phyloP scores from a whole-genome alignment of 2,329 filamentous ascomycete genomes.

The Phialophora expanda region DNA sequence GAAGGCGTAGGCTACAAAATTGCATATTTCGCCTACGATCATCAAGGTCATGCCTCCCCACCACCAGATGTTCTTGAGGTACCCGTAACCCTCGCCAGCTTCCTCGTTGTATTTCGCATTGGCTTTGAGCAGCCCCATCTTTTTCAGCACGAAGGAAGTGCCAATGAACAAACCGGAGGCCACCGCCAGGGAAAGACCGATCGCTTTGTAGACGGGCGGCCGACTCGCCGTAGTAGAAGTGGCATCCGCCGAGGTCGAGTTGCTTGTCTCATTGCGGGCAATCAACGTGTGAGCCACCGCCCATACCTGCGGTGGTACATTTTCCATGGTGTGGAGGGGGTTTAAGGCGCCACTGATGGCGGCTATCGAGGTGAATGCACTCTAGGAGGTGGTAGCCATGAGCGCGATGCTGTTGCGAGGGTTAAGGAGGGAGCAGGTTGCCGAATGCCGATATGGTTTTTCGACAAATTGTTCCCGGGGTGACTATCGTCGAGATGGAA shows the following conservation, averaged over 20 bases:
- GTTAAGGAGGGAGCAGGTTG: neutral
- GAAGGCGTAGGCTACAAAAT: conserved; percentile 96
- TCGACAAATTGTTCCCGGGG: neutral
- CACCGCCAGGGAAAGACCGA: conserved; percentile 85
- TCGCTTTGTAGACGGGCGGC: conserved; percentile 74
- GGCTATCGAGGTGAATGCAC: conserved; percentile 2
- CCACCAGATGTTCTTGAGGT: conserved; percentile 94
- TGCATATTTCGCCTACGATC: conserved; percentile 95
- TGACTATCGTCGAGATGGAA: neutral
- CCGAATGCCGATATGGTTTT: neutral
- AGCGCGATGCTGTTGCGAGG: neutral
- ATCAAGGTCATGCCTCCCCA: conserved; percentile 96
- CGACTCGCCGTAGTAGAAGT: conserved; percentile 42
- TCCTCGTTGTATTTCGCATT: conserved; percentile 97
- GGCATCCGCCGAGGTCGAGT: conserved; percentile 28
- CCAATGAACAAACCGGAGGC: conserved; percentile 92
- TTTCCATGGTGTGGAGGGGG: conserved; percentile 28
- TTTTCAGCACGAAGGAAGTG: conserved; percentile 93
- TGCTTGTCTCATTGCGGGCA: conserved; percentile 36
- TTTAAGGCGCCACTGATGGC: conserved; percentile 14
- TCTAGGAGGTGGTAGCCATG: conserved; percentile 27
- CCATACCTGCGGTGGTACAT: conserved; percentile 34
- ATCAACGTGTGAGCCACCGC: conserved; percentile 37
- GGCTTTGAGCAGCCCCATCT: conserved; percentile 84
- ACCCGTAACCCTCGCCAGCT: conserved; percentile 94